Percentiles rank a stretch among this genome's conserved stretches.
These are phyloP conservation scores for Pholiota molesta DNA, from an alignment of 768 basidiomycete species.

Conservation along the genomic window DNA sequence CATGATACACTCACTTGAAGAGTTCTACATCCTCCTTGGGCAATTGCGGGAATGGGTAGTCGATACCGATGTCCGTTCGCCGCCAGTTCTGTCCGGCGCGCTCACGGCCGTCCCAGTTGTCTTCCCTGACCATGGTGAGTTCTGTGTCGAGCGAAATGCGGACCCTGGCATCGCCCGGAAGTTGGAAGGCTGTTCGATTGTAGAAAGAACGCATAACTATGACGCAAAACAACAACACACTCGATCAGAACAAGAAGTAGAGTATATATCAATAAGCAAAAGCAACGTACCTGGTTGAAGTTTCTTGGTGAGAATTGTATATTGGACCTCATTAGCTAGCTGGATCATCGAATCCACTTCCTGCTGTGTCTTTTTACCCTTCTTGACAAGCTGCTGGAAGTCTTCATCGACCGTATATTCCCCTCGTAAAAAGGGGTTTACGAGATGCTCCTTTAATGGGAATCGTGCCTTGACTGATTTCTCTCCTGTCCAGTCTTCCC, in stretches of 20 bases:
- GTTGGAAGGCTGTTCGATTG: slow-evolving; percentile 98
- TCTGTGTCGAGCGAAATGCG: slow-evolving; percentile 98
- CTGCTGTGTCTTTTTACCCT: slow-evolving; percentile 89
- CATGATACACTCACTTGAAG: slow-evolving; percentile 68
- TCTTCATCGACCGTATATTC: slow-evolving; percentile 94
- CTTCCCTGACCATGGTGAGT: slow-evolving; percentile 91
- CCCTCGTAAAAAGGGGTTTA: slow-evolving; percentile 89
- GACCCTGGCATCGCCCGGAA: slow-evolving; percentile 97
- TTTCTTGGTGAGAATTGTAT: slow-evolving; percentile 80
- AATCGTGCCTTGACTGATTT: slow-evolving; percentile 98
- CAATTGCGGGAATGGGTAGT: slow-evolving; percentile 85
- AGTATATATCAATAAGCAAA: slow-evolving; percentile 6
- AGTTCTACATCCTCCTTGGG: slow-evolving; percentile 80
- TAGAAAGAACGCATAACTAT: slow-evolving; percentile 96
- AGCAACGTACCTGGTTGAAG: slow-evolving; percentile 72
- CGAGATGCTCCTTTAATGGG: slow-evolving; percentile 89
- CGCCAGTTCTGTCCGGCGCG: slow-evolving; percentile 94
- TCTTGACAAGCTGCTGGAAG: slow-evolving; percentile 82
- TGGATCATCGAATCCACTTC: slow-evolving; percentile 96
- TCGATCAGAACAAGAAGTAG: background rate
- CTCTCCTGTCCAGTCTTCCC: slow-evolving; percentile 99
- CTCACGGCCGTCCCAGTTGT: slow-evolving; percentile 86
- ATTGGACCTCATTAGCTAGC: slow-evolving; percentile 96
- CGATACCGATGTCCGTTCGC: slow-evolving; percentile 90
- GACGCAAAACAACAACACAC: background rate